phyloP scores from a whole-genome alignment of 345 rosid genomes.

The Heritiera littoralis region DNA sequence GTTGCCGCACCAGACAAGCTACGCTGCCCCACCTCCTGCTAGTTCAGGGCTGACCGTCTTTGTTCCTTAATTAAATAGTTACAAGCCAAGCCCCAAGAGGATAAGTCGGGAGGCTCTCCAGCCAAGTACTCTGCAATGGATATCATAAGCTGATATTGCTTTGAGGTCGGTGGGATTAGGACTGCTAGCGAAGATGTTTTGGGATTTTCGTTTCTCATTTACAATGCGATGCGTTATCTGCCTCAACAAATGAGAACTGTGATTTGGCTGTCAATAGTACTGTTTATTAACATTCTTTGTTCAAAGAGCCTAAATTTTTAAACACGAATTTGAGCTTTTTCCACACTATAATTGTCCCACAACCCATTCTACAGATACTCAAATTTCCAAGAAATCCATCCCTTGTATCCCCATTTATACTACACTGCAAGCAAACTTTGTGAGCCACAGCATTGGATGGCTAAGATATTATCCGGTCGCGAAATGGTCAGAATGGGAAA shows the following conservation, averaged over 20 bases:
- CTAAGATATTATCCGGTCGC: too few species aligned
- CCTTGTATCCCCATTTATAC: background rate
- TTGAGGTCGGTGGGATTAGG: background rate
- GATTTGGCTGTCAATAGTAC: background rate
- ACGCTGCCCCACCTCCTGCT: background rate
- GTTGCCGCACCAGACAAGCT: constrained; percentile 21
- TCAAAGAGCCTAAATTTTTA: background rate
- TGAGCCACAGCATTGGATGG: too few species aligned
- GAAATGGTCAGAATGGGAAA: too few species aligned
- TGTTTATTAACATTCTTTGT: constrained; percentile 14
- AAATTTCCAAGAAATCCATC: constrained; percentile 20
- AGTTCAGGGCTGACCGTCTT: background rate
- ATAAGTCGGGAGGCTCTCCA: background rate
- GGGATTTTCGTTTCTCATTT: constrained; percentile 13
- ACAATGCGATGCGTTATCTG: constrained; percentile 2
- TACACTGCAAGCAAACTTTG: background rate
- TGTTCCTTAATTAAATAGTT: background rate
- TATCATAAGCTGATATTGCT: background rate
- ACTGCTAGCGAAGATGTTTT: constrained; percentile 17
- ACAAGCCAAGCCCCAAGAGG: background rate
- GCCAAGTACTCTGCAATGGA: background rate
- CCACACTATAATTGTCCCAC: constrained; percentile 4
- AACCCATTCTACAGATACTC: background rate
- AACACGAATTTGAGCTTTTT: constrained; percentile 19
- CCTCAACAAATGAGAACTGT: background rate